These are phyloP conservation scores for Arxiozyma bovina DNA, from an alignment of 1,139 yeast species.

Conservation along the genomic window DNA sequence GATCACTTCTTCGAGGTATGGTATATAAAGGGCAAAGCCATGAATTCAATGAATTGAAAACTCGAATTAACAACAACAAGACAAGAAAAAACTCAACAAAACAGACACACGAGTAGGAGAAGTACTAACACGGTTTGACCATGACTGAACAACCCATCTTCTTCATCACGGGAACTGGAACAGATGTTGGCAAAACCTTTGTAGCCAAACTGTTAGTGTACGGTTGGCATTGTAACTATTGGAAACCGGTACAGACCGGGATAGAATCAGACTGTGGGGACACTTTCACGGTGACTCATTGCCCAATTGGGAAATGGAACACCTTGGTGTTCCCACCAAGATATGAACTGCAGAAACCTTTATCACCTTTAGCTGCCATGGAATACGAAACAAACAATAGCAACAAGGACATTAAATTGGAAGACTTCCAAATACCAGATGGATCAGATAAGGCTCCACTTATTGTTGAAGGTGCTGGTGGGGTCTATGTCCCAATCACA, in stretches of 20 bases:
- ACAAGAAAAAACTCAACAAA: not conserved
- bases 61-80: not conserved
- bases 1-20: too few species aligned
- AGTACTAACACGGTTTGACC: too few species aligned
- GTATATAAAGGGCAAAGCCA: too few species aligned
- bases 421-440: constrained; percentile 18
- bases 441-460: constrained; percentile 11
- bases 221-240: constrained; percentile 28
- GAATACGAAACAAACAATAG: constrained; percentile 13
- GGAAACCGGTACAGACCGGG: constrained; percentile 34
- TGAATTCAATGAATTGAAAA: not conserved
- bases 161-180: constrained; percentile 32
- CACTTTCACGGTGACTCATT: constrained; percentile 18
- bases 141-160: constrained; percentile 10
- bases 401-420: constrained; percentile 8
- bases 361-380: constrained; percentile 31
- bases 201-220: constrained; percentile 27
- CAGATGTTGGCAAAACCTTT: constrained; percentile 33
- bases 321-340: constrained; percentile 18
- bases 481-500: constrained; percentile 29
- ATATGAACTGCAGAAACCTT: constrained; percentile 21
- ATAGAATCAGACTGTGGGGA: constrained; percentile 29
- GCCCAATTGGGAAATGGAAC: constrained; percentile 8
- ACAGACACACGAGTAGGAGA: not conserved
- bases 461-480: constrained; percentile 34